Conservation (phyloP, 176 grass and related monocot genomes). For the Avena atlantica region DNA sequence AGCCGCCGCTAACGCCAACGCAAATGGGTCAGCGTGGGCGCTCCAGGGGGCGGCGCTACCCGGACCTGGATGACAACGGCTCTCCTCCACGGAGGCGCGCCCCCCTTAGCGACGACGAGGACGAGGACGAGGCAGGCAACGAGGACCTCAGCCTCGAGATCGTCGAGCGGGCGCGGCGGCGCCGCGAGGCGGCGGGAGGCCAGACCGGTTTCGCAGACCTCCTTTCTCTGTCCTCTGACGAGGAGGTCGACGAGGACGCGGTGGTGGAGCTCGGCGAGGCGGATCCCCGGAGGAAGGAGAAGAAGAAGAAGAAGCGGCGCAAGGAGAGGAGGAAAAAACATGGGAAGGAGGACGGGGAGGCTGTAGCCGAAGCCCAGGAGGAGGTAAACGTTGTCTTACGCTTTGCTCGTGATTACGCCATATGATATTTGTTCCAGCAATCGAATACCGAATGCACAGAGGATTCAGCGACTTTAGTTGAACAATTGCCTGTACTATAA, state of each 20-base stretch:
- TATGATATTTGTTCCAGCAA: not conserved
- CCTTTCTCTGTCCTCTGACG: conserved; percentile 41
- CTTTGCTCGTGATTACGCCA: not conserved
- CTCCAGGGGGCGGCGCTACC: conserved; percentile 53
- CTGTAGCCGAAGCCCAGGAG: conserved; percentile 1
- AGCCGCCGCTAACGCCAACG: not conserved
- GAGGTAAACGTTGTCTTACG: conserved; percentile 3
- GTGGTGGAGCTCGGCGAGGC: conserved; percentile 43
- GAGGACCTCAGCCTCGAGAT: conserved; percentile 88
- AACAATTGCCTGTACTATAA: not conserved
- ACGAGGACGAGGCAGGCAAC: conserved; percentile 74
- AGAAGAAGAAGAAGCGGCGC: conserved; percentile 59
- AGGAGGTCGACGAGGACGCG: conserved; percentile 45
- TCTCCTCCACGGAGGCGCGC: not conserved
- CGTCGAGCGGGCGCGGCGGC: conserved; percentile 60
- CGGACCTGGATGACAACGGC: conserved; percentile 33
- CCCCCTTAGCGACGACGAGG: conserved; percentile 57
- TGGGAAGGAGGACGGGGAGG: conserved; percentile 39
- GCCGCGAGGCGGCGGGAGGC: conserved; percentile 28
- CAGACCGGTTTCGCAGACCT: not conserved
- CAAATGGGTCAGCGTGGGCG: conserved; percentile 58
- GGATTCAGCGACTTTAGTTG: not conserved
- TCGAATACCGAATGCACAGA: not conserved
- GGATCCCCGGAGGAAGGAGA: conserved; percentile 45
- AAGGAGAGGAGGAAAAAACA: conserved; percentile 56